Percentiles rank a stretch among this genome's conserved stretches.
Conservation (phyloP, 2,329 filamentous ascomycete genomes). For the Elsinoe ampelina region DNA sequence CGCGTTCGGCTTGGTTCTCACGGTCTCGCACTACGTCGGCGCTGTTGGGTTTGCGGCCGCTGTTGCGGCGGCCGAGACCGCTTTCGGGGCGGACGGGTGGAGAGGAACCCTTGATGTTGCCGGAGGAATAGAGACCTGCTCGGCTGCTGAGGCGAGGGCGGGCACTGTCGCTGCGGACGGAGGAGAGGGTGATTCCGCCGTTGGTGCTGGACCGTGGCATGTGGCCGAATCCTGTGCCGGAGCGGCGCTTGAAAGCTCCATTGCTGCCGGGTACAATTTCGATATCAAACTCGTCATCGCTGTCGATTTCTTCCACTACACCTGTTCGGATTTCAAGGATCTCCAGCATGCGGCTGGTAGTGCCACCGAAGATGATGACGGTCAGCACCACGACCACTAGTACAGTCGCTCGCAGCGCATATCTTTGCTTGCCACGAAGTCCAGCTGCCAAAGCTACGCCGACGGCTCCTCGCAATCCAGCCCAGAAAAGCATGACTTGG, state of each 20-base stretch:
- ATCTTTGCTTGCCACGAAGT: slow-evolving; percentile 61
- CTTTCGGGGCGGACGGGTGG: slow-evolving; percentile 35
- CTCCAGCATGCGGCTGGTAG: slow-evolving; percentile 93
- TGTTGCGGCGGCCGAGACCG: slow-evolving; percentile 43
- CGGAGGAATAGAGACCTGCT: slow-evolving; percentile 51
- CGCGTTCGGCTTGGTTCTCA: slow-evolving; percentile 41
- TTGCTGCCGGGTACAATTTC: slow-evolving; percentile 57
- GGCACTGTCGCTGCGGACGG: slow-evolving; percentile 32
- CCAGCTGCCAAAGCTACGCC: slow-evolving; percentile 90
- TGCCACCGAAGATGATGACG: slow-evolving; percentile 97
- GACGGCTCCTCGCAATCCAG: slow-evolving; percentile 86
- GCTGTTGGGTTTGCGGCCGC: slow-evolving; percentile 30
- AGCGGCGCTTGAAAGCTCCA: slow-evolving; percentile 71
- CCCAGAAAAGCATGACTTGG: slow-evolving; percentile 99
- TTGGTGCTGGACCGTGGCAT: slow-evolving; percentile 53
- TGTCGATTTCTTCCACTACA: slow-evolving; percentile 93
- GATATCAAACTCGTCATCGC: slow-evolving; percentile 97
- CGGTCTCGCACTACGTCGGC: slow-evolving; percentile 32
- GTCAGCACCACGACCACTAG: slow-evolving; percentile 93
- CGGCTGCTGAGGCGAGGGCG: slow-evolving; percentile 30
- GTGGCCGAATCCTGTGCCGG: slow-evolving; percentile 67
- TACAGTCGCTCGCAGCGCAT: slow-evolving; percentile 85
- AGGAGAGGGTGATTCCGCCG: slow-evolving; percentile 48
- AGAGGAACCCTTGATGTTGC: slow-evolving; percentile 40
- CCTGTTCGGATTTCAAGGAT: slow-evolving; percentile 94